phyloP scores from a whole-genome alignment of 2,329 filamentous ascomycete species.

The Penicillium sp. region DNA sequence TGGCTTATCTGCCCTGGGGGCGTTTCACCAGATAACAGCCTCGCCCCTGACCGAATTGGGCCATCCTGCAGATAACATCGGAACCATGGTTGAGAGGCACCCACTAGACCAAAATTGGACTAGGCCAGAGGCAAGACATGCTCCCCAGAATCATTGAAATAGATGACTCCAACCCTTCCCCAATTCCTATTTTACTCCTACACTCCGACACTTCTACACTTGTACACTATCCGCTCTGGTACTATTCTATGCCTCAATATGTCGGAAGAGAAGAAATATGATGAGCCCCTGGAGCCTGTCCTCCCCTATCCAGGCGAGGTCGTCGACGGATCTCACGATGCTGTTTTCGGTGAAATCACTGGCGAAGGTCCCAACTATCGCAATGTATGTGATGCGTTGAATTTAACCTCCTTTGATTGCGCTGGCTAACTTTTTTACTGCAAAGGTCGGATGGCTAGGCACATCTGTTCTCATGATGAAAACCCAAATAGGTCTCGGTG shows the following conservation, averaged over 20 bases:
- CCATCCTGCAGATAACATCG: background rate
- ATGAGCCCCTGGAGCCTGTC: constrained; percentile 1
- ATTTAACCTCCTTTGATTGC: no score
- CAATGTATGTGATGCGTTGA: constrained; percentile 19
- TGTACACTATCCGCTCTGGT: no score
- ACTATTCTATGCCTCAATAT: background rate
- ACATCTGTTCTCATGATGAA: constrained; percentile 53
- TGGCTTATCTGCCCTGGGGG: no score
- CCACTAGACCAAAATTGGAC: background rate
- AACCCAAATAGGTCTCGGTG: constrained; percentile 51
- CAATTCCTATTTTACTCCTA: background rate
- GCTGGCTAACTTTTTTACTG: background rate
- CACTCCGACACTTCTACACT: background rate
- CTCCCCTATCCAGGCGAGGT: constrained; percentile 8
- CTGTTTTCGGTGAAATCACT: constrained; percentile 24
- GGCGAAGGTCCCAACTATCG: constrained; percentile 24
- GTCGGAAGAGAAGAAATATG: constrained; percentile 10
- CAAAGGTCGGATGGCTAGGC: constrained; percentile 49
- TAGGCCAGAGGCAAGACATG: background rate
- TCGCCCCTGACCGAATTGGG: background rate
- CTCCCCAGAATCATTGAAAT: background rate
- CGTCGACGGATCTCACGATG: constrained; percentile 14
- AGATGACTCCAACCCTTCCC: background rate
- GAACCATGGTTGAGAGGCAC: background rate
- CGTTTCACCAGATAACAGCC: no score